Conservation (phyloP, 176 grass and related monocot species). For the Triticum aestivum region IWGSC_CS_RefSeq_v2.1 NC_057799.1:82068424-82068923, state of each 20-base stretch:
- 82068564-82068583: conserved; percentile 50
- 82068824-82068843: conserved; percentile 61
- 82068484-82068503: too few relatives aligned
- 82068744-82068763: conserved; percentile 81
- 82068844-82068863: conserved; percentile 66
- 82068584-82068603: conserved; percentile 55
- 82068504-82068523: too few relatives aligned
- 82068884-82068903: conserved; percentile 81
- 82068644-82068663: neutral
- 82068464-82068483: too few relatives aligned
- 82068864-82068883: conserved; percentile 85
- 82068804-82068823: conserved; percentile 80
- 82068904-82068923: conserved; percentile 58
- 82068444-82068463: too few relatives aligned
- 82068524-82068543: too few relatives aligned
- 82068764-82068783: conserved; percentile 81
- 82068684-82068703: neutral
- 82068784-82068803: conserved; percentile 70
- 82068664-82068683: conserved; percentile 15
- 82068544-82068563: conserved; percentile 30
- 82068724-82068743: conserved; percentile 75
- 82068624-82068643: neutral
- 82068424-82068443: too few relatives aligned
- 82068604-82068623: conserved; percentile 27
- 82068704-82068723: conserved; percentile 36